phyloP scores from a whole-genome alignment of 805 yeast genomes.

The Clavispora vitiphila region DNA sequence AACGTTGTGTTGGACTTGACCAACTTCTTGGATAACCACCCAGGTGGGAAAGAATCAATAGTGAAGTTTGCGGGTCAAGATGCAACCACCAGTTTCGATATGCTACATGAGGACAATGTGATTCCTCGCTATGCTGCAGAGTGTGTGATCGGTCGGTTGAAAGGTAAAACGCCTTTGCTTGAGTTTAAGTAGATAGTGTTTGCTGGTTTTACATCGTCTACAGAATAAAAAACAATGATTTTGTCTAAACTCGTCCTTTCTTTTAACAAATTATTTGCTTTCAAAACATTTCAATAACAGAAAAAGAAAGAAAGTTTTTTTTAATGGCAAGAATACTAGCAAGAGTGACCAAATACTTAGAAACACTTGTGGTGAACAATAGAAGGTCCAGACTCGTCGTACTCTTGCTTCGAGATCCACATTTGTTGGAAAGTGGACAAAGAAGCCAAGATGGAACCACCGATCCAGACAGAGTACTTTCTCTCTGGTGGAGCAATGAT shows the following conservation, averaged over 20 bases:
- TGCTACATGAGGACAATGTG: conserved; percentile 55
- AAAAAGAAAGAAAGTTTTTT: conserved; percentile 8
- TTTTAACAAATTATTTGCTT: conserved; percentile 9
- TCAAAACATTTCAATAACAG: conserved; percentile 11
- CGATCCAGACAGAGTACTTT: conserved; percentile 99
- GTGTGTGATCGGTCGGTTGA: conserved; percentile 47
- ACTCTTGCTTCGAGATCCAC: conserved; percentile 99
- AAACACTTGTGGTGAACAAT: conserved; percentile 96
- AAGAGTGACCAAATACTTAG: conserved; percentile 38
- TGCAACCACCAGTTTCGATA: conserved; percentile 46
- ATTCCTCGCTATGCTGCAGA: conserved; percentile 44
- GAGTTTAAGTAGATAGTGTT: conserved; percentile 18
- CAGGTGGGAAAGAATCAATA: conserved; percentile 60
- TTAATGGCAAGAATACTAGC: conserved; percentile 12
- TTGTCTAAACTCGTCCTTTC: conserved; percentile 4
- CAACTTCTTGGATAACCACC: conserved; percentile 42
- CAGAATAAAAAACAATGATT: neutral
- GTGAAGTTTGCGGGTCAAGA: conserved; percentile 43
- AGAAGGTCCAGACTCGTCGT: conserved; percentile 99
- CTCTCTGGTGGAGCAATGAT: conserved; percentile 99
- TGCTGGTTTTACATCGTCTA: neutral
- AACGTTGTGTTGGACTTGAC: conserved; percentile 48
- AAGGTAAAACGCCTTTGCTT: conserved; percentile 42
- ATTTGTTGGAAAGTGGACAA: conserved; percentile 99
- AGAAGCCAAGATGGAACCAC: conserved; percentile 99